Evolutionary conservation across 164 flowering plant genomes (phyloP).

Genomic region (Liquidambar formosana): DNA sequence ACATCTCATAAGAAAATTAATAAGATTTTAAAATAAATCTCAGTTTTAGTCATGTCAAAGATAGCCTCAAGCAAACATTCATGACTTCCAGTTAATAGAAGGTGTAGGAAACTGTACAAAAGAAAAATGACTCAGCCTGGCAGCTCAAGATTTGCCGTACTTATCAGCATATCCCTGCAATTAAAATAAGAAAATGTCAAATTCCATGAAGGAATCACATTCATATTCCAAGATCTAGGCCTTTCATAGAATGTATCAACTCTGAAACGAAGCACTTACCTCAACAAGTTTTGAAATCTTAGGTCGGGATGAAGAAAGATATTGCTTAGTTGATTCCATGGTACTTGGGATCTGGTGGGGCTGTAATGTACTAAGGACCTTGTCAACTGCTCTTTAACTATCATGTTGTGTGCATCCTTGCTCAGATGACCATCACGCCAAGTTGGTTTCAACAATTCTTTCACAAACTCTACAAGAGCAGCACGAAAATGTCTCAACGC

Average conservation of each 20-base stretch:
- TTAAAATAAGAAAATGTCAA: slow-evolving; percentile 21
- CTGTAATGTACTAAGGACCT: slow-evolving; percentile 67
- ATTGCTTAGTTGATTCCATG: slow-evolving; percentile 54
- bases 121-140: slow-evolving; percentile 12
- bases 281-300: slow-evolving; percentile 83
- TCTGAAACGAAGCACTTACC: slow-evolving; percentile 44
- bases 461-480: slow-evolving; percentile 70
- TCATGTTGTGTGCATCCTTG: slow-evolving; percentile 77
- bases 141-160: slow-evolving; percentile 57
- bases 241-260: background rate
- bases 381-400: slow-evolving; percentile 89
- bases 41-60: background rate
- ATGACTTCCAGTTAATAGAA: slow-evolving; percentile 7
- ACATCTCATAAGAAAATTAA: background rate
- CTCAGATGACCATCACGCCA: slow-evolving; percentile 82
- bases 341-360: slow-evolving; percentile 63
- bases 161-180: slow-evolving; percentile 82
- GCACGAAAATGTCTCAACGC: slow-evolving; percentile 53
- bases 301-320: slow-evolving; percentile 58
- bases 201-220: background rate
- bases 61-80: slow-evolving; percentile 10
- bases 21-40: background rate
- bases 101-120: slow-evolving; percentile 16
- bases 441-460: slow-evolving; percentile 75
- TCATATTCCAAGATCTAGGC: background rate